Percentiles rank a stretch among this genome's conserved stretches.
Conservation (phyloP, 1,284 basidiomycete species). For the Trichosporon coremiiforme region DNA sequence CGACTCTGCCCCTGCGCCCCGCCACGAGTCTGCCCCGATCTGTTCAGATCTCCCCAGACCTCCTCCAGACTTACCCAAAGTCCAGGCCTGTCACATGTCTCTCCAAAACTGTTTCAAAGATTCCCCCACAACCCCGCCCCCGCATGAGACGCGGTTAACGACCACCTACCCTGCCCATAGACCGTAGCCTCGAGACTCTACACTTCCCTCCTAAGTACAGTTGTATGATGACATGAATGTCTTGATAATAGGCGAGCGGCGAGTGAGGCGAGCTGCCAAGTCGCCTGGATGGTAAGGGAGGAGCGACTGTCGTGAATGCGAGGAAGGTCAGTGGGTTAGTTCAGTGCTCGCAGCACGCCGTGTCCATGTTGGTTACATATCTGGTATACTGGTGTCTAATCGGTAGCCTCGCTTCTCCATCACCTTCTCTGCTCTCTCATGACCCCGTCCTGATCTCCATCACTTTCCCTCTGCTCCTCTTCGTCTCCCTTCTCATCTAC, state of each 20-base stretch:
- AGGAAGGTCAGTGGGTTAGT: no score
- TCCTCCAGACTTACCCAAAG: background rate
- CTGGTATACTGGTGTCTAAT: background rate
- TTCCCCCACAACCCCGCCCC: no score
- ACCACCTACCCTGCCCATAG: background rate
- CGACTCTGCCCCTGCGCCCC: no score
- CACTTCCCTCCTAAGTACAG: background rate
- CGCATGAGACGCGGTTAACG: no score
- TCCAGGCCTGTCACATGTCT: background rate
- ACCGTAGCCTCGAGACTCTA: background rate
- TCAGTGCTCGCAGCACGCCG: no score
- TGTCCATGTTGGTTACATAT: background rate
- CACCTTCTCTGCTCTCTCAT: background rate
- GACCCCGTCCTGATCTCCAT: no score
- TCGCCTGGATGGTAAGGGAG: no score
- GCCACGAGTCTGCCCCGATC: no score
- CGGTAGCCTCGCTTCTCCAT: background rate
- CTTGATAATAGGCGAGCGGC: background rate
- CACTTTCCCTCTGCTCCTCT: background rate
- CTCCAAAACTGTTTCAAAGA: background rate
- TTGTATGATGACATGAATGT: constrained; percentile 1
- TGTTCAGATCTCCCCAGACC: no score
- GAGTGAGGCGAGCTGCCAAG: background rate
- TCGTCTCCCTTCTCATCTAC: no score
- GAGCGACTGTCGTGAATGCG: background rate